These are phyloP conservation scores for Kazachstania africana DNA, from an alignment of 805 yeast genomes.

Conservation along the genomic window DNA sequence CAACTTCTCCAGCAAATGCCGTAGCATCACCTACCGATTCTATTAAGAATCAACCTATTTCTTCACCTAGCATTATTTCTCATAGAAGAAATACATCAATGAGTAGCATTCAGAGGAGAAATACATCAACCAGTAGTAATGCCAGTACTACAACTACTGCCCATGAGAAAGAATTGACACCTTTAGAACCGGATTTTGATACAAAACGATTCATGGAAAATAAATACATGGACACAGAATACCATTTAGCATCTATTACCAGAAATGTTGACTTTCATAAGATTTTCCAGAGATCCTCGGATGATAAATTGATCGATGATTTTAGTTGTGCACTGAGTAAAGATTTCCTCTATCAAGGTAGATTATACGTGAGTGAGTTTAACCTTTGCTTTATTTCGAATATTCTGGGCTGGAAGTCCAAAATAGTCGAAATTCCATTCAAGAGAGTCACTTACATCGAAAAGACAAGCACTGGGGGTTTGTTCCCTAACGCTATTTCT, in stretches of 20 bases:
- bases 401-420: constrained; percentile 80
- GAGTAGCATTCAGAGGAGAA: constrained; percentile 3
- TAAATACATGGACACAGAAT: constrained; percentile 43
- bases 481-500: constrained; percentile 82
- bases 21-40: neutral
- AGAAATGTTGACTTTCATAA: constrained; percentile 71
- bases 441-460: constrained; percentile 55
- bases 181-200: constrained; percentile 10
- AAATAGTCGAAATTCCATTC: constrained; percentile 53
- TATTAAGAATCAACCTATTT: neutral
- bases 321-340: constrained; percentile 77
- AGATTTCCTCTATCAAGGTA: constrained; percentile 81
- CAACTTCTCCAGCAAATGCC: no score
- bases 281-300: constrained; percentile 45
- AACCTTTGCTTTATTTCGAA: constrained; percentile 73
- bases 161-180: no score
- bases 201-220: constrained; percentile 45
- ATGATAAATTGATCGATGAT: constrained; percentile 73
- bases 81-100: constrained; percentile 20
- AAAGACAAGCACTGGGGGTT: constrained; percentile 74
- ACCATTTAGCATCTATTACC: constrained; percentile 50
- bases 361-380: constrained; percentile 68
- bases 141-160: constrained; percentile 3
- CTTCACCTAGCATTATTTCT: constrained; percentile 21
- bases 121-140: constrained; percentile 4